Percentiles rank a stretch among this genome's conserved stretches.
These are phyloP conservation scores for Helichrysum umbraculigerum DNA, from an alignment of 129 eudicot genomes.

Conservation along the genomic window DNA sequence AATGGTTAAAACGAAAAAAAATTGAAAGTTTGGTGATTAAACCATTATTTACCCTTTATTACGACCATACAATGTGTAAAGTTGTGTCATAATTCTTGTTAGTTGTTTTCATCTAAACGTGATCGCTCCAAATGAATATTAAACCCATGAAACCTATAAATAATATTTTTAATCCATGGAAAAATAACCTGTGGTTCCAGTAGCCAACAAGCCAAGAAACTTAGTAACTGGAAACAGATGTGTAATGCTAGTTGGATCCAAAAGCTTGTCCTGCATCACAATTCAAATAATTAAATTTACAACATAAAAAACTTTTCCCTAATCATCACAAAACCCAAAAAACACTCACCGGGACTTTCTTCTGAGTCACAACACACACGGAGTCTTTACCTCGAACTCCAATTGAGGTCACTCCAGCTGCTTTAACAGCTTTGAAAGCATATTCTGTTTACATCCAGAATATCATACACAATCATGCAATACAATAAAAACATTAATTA, in stretches of 20 bases:
- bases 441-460: slow-evolving; percentile 54
- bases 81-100: not conserved
- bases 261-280: slow-evolving; percentile 73
- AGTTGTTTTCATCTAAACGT: slow-evolving; percentile 1
- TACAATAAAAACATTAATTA: slow-evolving; percentile 17
- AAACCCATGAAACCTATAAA: not conserved
- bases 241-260: slow-evolving; percentile 95
- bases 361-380: slow-evolving; percentile 94
- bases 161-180: not conserved
- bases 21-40: no score
- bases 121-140: not conserved
- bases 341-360: slow-evolving; percentile 87
- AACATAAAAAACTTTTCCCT: not conserved
- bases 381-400: slow-evolving; percentile 95
- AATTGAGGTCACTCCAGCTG: slow-evolving; percentile 86
- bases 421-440: slow-evolving; percentile 93
- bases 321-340: not conserved
- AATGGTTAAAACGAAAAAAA: no score
- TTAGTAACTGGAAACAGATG: slow-evolving; percentile 86
- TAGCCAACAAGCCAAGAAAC: slow-evolving; percentile 85
- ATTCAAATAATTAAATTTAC: not conserved
- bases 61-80: not conserved
- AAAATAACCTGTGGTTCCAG: slow-evolving; percentile 83
- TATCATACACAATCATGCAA: slow-evolving; percentile 25
- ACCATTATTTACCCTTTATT: no score